Evolutionary conservation across 164 flowering plant species (phyloP).

Genomic region (Kingdonia uniflora): DNA sequence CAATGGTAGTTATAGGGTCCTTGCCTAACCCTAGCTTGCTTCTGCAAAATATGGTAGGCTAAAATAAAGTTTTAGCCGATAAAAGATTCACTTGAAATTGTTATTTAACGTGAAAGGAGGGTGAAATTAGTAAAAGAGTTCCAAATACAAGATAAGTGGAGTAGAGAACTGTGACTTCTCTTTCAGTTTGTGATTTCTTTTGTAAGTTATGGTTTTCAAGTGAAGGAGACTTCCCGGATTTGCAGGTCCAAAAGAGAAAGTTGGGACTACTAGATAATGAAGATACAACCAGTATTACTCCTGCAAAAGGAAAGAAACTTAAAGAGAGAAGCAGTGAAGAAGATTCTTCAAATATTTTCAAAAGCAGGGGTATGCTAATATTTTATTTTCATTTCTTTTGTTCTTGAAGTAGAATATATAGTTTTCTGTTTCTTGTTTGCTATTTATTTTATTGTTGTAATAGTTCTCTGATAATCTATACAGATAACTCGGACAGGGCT

Average conservation of each 20-base stretch:
- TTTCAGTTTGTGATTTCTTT: no score
- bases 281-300: conserved; percentile 20
- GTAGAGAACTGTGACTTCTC: no score
- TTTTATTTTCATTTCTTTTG: neutral
- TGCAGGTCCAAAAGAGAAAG: conserved; percentile 80
- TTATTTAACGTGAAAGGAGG: no score
- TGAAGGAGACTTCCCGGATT: no score
- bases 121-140: no score
- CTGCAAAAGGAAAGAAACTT: conserved; percentile 13
- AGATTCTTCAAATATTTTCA: conserved; percentile 9
- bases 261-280: conserved; percentile 55
- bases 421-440: neutral
- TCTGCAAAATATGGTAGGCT: no score
- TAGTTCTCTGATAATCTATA: neutral
- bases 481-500: conserved; percentile 72
- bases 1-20: no score
- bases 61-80: no score
- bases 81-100: no score
- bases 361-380: conserved; percentile 24
- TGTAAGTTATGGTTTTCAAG: no score
- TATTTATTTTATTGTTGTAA: neutral
- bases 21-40: no score
- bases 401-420: neutral
- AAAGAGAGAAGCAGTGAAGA: conserved; percentile 22
- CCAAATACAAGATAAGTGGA: no score